A percentile compares a stretch with the other conserved stretches of the same genome.
These are phyloP conservation scores for Daldinia childiae DNA, from an alignment of 495 filamentous ascomycete genomes.

Conservation along the genomic window DNA sequence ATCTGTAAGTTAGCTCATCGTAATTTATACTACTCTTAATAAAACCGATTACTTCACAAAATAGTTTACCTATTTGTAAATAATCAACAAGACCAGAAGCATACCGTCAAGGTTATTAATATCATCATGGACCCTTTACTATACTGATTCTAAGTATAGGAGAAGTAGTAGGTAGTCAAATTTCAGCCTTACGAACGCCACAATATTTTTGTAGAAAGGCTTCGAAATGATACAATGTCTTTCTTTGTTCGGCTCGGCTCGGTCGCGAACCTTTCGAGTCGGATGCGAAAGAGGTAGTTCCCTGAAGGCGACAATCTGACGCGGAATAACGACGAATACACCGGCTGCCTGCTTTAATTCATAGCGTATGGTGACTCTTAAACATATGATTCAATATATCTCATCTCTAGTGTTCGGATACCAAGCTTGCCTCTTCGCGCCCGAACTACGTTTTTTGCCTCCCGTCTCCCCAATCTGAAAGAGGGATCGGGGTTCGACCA, in stretches of 20 bases:
- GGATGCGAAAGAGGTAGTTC: constrained; percentile 11
- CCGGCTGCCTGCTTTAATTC: constrained; percentile 13
- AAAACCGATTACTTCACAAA: background rate
- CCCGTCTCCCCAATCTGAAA: constrained; percentile 11
- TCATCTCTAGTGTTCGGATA: constrained; percentile 8
- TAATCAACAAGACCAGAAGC: background rate
- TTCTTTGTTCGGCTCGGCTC: constrained; percentile 3
- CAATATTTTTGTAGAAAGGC: background rate
- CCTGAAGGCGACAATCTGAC: constrained; percentile 29
- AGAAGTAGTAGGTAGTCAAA: background rate
- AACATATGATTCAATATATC: constrained; percentile 6
- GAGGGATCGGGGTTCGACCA: constrained; percentile 11
- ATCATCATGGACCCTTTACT: background rate
- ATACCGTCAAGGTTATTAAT: background rate
- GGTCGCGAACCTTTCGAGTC: constrained; percentile 16
- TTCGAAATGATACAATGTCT: background rate
- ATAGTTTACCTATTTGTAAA: too few relatives aligned
- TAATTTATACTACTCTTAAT: background rate
- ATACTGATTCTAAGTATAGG: background rate
- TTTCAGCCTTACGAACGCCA: background rate
- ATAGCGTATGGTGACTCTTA: constrained; percentile 15
- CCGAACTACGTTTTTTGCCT: constrained; percentile 21
- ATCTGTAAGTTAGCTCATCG: background rate
- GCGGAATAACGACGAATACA: constrained; percentile 8
- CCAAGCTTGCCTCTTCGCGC: background rate